Conservation (phyloP, 2,329 filamentous ascomycete genomes). For the Tetracladium maxilliforme region DNA sequence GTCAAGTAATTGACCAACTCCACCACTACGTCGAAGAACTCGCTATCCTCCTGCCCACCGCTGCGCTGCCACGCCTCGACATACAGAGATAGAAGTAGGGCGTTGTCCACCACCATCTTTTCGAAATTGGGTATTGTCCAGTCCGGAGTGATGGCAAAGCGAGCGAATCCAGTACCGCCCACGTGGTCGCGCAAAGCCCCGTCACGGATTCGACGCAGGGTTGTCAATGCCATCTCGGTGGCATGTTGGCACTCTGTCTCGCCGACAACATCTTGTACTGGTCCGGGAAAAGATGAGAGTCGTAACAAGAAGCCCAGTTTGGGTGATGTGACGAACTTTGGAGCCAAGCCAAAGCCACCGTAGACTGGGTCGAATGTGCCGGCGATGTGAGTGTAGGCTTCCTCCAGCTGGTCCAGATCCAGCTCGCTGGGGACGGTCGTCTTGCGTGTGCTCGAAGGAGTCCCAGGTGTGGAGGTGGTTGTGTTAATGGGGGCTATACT, state of each 20-base stretch:
- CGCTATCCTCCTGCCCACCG: constrained; percentile 32
- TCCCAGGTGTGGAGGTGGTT: no score
- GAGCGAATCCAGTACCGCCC: constrained; percentile 62
- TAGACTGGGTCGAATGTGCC: constrained; percentile 65
- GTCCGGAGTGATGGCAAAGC: constrained; percentile 81
- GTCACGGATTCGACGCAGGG: constrained; percentile 62
- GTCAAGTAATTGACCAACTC: constrained; percentile 83
- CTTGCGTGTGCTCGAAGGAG: constrained; percentile 3
- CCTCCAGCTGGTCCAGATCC: constrained; percentile 82
- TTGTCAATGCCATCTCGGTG: constrained; percentile 65
- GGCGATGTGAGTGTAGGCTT: constrained; percentile 70
- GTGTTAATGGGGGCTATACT: no score
- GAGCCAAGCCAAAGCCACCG: constrained; percentile 66
- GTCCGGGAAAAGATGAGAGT: constrained; percentile 53
- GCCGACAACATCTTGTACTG: constrained; percentile 80
- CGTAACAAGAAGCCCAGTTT: constrained; percentile 74
- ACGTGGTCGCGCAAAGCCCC: constrained; percentile 63
- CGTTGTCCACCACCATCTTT: constrained; percentile 91
- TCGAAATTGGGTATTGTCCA: constrained; percentile 96
- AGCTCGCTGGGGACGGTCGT: constrained; percentile 31
- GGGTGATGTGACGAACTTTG: constrained; percentile 81
- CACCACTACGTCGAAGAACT: constrained; percentile 64
- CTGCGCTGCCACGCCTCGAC: constrained; percentile 63
- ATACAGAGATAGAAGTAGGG: constrained; percentile 70
- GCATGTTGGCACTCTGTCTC: constrained; percentile 60